Base-by-base conservation (phyloP, 176 grass and related monocot species). In the Oryza australiensis region DNA sequence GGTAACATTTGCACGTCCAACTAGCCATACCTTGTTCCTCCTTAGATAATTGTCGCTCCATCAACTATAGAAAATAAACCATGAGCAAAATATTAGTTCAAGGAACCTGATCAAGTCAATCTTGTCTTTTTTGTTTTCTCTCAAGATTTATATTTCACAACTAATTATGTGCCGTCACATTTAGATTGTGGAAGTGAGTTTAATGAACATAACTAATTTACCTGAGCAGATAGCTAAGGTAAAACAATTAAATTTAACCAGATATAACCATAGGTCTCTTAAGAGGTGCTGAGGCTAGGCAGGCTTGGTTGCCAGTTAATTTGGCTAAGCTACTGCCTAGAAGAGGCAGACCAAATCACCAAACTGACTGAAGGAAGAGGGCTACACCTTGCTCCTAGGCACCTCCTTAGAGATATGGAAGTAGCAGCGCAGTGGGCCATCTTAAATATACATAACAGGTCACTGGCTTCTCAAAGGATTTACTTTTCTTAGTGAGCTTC, bases 41-140 rank as follows among this genome's bases (percentile, higher is more conserved):
- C 90, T 98, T 98, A 37, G 88, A 86, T 85, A 95, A 84, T 27
- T 94, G 92, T 57, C 84, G 88, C 66, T 98, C 95, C 63, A 77
- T 95, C 82, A 98, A 84, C 92, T 98, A 51, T 70, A 86, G 5
- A 70, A 41, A 66, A 81, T 48, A 81, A 66, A 91, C 10, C 29
- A 74, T 22, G 34, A 76, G 70, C 23, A 91, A 71, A 76, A 72
- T 26, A 89, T 83, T 66, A 94, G 80, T 38, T 76, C 33, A 68
- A 53, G 55, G 55, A n/a, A 60, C n/a, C 24, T 30, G 18, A 3
- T 68, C 26, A 81, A 70, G 48, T 81, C 14, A 57, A 62, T 60
- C 20, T 62, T 62, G 42, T 42, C 67, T 4, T 49, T 84, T 32
- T 9, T 63, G 49, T 73, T 49, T 64, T 10, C 55, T 30, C 57